These are phyloP conservation scores for Spergularia marina DNA, from an alignment of 148 eudicot species.

Conservation along the genomic window DNA sequence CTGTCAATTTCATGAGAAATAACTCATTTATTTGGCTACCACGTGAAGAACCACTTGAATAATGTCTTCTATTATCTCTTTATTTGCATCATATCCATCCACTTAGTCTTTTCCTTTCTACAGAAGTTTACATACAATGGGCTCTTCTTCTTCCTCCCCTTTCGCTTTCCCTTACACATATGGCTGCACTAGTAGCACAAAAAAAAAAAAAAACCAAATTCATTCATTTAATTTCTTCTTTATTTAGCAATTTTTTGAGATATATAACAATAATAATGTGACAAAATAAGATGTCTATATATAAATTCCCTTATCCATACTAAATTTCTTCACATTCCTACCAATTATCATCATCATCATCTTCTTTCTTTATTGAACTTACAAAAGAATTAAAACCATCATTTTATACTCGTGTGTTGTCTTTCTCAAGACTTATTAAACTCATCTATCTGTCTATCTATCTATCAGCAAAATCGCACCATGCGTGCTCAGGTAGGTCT, in stretches of 20 bases:
- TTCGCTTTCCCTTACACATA: neutral
- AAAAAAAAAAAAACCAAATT: neutral
- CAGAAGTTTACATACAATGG: neutral
- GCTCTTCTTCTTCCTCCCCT: neutral
- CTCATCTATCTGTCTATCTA: neutral
- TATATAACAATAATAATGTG: neutral
- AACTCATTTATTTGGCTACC: constrained; percentile 21
- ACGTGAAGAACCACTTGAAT: constrained; percentile 35
- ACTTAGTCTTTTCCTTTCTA: constrained; percentile 26
- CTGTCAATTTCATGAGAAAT: constrained; percentile 12
- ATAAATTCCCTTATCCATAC: neutral
- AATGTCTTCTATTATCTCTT: neutral
- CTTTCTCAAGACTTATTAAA: constrained; percentile 22
- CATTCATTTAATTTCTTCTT: neutral
- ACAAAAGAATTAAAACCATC: constrained; percentile 3
- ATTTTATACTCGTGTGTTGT: constrained; percentile 8
- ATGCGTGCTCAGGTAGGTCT: constrained; percentile 16
- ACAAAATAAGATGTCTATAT: neutral
- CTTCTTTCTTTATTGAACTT: neutral
- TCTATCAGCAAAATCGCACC: neutral
- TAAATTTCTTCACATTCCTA: neutral
- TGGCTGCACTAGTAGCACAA: neutral
- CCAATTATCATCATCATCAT: constrained; percentile 12
- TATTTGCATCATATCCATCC: constrained; percentile 9
- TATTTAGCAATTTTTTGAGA: neutral